A percentile compares a stretch with the other conserved stretches of the same genome.
These are phyloP conservation scores for Diaporthe vexans DNA, from an alignment of 2,329 filamentous ascomycete species.

Conservation along the genomic window DNA sequence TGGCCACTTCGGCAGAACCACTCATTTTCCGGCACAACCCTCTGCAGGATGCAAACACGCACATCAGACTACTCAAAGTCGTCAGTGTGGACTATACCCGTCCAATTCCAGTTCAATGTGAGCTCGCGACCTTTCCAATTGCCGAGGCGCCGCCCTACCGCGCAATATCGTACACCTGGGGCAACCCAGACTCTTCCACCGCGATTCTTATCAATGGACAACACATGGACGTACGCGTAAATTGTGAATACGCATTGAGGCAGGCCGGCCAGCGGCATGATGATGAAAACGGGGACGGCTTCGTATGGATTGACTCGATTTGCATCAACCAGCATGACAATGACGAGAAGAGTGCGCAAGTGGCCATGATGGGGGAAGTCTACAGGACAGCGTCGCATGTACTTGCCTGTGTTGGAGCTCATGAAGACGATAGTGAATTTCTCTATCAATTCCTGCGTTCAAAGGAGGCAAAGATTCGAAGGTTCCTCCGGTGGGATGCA, in stretches of 20 bases:
- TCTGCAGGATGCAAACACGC: background rate
- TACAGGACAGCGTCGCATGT: background rate
- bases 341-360: background rate
- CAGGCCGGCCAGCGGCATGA: background rate
- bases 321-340: background rate
- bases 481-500: background rate
- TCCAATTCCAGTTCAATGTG: background rate
- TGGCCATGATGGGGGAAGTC: background rate
- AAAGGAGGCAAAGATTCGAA: background rate
- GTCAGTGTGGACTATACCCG: background rate
- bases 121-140: background rate
- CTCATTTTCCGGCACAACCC: background rate
- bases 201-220: background rate
- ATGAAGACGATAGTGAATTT: background rate
- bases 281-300: background rate
- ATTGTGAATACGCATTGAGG: background rate
- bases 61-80: constrained; percentile 7
- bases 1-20: background rate
- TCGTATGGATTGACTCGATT: background rate
- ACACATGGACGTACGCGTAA: background rate
- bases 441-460: background rate
- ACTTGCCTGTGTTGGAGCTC: background rate
- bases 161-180: constrained; percentile 3
- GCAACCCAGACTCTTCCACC: background rate
- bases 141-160: background rate